These are phyloP conservation scores for Pichia sp. DNA, from an alignment of 1,139 yeast genomes.

Conservation along the genomic window DNA sequence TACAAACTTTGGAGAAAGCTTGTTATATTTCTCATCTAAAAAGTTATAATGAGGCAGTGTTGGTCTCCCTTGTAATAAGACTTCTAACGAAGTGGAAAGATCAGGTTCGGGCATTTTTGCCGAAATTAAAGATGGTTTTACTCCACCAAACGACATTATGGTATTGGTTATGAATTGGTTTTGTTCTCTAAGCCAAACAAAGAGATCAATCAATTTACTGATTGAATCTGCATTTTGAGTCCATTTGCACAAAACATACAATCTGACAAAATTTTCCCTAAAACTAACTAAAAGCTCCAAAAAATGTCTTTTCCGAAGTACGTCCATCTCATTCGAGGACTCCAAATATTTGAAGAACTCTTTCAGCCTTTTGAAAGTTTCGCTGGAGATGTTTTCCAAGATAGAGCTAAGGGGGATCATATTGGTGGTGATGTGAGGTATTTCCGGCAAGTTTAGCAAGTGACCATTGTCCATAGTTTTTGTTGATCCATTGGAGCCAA, in stretches of 20 bases:
- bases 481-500: too few species aligned
- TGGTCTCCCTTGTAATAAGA: constrained; percentile 71
- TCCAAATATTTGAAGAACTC: constrained; percentile 55
- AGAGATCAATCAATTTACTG: constrained; percentile 67
- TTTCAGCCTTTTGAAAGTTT: constrained; percentile 56
- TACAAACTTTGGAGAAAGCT: constrained; percentile 48
- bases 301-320: constrained; percentile 50
- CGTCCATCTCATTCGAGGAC: constrained; percentile 43
- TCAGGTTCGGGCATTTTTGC: constrained; percentile 92
- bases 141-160: constrained; percentile 38
- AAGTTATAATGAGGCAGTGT: constrained; percentile 61
- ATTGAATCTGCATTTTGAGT: constrained; percentile 64
- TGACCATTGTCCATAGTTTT: too few species aligned
- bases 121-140: constrained; percentile 61
- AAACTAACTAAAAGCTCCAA: constrained; percentile 59
- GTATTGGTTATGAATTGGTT: constrained; percentile 60
- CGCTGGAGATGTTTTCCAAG: constrained; percentile 51
- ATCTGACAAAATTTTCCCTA: constrained; percentile 74
- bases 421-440: constrained; percentile 68
- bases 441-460: not conserved
- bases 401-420: constrained; percentile 56
- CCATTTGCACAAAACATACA: constrained; percentile 87
- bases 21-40: constrained; percentile 32
- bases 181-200: constrained; percentile 83
- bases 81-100: constrained; percentile 78